Base-by-base conservation (phyloP, 1,284 basidiomycete genomes). In the Ustilago trichophora region DNA sequence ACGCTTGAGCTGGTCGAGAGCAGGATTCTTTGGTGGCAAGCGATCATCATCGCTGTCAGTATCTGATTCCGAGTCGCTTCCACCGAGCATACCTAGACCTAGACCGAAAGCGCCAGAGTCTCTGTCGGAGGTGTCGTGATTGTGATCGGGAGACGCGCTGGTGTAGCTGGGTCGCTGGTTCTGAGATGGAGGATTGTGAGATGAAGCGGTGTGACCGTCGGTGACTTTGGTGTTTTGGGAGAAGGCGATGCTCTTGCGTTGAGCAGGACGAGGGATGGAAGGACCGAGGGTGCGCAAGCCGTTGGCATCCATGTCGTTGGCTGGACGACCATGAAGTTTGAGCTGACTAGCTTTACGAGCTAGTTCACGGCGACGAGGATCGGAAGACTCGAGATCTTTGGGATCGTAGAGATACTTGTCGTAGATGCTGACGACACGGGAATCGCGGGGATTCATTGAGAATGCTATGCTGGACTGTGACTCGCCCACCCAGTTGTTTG, bases 371-470 rank as follows among this genome's bases (percentile, higher is more conserved):
- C 67, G 50, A 10, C 60, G 49, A n/a, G 71, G 71, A 33, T 73
- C 71, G 16, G 71, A 58, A 13, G 67, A 71, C 21, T 62, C 57
- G 27, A 73, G 63, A 43, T 73, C 71, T 22, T 55, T 67, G 3
- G 71, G 67, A 27, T 73, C 71, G 62, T 72, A 75, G 32, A 75
- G 62, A 29, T 75, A 75, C 52, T 72, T 69, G 51, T 75, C 72
- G 49, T 74, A 74, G 59, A 74, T 74, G 46, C 71, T 73, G 41
- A 70, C 57, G 32, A 74, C 62, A n/a, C 72, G 69, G 26, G 69
- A 71, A 29, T 74, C 72, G 31, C 68, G 57, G 19, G 60, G 59
- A 35, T 69, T 69, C 43, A 55, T 44, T 12, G 59, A 64, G 32
- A 57, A 58, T 27, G 54, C 58, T 49, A 58, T 58, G 38, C 57